Percentiles rank a stretch among this genome's conserved stretches.
Evolutionary conservation across 139 green algal species (phyloP).

Genomic region (Zygnema cylindricum): DNA sequence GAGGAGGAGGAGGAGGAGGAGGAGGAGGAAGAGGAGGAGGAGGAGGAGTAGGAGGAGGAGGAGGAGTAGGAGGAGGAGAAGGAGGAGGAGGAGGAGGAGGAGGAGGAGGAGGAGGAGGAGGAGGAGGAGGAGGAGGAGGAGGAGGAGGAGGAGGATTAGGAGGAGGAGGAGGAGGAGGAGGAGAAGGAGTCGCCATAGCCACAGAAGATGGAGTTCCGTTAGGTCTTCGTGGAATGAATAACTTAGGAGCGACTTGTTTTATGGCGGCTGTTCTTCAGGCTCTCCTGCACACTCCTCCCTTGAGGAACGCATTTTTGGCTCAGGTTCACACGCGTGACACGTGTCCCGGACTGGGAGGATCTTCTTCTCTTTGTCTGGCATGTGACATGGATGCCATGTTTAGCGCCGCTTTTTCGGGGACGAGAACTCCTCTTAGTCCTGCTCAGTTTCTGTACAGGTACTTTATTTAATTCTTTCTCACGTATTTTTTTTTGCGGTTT

Average conservation of each 20-base stretch:
- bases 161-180: not conserved
- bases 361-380: conserved; percentile 73
- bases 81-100: not conserved
- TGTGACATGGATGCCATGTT: conserved; percentile 77
- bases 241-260: conserved; percentile 97
- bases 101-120: not conserved
- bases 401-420: conserved; percentile 51
- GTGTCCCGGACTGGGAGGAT: conserved; percentile 6
- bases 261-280: conserved; percentile 92
- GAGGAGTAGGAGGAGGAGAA: too few relatives aligned
- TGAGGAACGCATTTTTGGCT: conserved; percentile 79
- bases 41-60: too few relatives aligned
- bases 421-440: conserved; percentile 42
- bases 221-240: conserved; percentile 87
- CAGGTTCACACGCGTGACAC: conserved; percentile 68
- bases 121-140: not conserved
- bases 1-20: not conserved
- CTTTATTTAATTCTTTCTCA: too few relatives aligned
- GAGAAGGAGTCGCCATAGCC: not conserved
- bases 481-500: too few relatives aligned
- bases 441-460: conserved; percentile 63
- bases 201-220: conserved; percentile 55
- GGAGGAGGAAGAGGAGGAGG: not conserved
- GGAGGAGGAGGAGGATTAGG: too few relatives aligned
- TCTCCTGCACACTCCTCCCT: conserved; percentile 80